Conservation (phyloP, 352 stramenopile genomes). For the Phytophthora uliginosa region DNA sequence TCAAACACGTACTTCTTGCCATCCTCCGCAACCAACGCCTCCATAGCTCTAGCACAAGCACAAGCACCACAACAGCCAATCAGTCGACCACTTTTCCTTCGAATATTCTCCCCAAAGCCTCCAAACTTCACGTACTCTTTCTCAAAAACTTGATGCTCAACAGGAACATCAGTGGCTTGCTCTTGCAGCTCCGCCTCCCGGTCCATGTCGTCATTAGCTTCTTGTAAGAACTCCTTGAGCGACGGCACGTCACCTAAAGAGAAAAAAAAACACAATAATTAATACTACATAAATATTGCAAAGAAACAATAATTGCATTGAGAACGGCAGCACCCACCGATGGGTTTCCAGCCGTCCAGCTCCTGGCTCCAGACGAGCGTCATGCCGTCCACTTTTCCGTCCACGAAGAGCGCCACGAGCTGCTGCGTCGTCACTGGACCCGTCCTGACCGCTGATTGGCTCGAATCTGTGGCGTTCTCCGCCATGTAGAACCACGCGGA, state of each 20-base stretch:
- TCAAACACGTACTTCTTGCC: constrained; percentile 82
- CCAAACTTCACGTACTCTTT: constrained; percentile 44
- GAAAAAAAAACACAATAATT: not conserved
- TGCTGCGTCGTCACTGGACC: constrained; percentile 66
- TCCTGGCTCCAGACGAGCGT: constrained; percentile 75
- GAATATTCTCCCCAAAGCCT: not conserved
- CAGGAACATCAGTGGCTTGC: constrained; percentile 44
- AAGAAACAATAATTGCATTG: not conserved
- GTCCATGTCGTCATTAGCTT: constrained; percentile 74
- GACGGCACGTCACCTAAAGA: constrained; percentile 55
- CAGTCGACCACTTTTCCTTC: not conserved
- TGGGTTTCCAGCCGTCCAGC: constrained; percentile 63
- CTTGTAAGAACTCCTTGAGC: constrained; percentile 78
- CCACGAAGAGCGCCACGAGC: constrained; percentile 67
- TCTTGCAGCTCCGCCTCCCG: constrained; percentile 60
- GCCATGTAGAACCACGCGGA: constrained; percentile 74
- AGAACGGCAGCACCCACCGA: constrained; percentile 41
- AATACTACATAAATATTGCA: not conserved
- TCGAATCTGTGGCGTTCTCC: constrained; percentile 10
- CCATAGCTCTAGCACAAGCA: constrained; percentile 35
- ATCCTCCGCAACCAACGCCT: constrained; percentile 72
- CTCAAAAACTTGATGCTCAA: constrained; percentile 66
- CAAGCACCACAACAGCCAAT: not conserved
- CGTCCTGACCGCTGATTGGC: constrained; percentile 23
- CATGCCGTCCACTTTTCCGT: constrained; percentile 77